Base-by-base conservation (phyloP, 148 eudicot species). In the Chenopodium berlandieri region DNA sequence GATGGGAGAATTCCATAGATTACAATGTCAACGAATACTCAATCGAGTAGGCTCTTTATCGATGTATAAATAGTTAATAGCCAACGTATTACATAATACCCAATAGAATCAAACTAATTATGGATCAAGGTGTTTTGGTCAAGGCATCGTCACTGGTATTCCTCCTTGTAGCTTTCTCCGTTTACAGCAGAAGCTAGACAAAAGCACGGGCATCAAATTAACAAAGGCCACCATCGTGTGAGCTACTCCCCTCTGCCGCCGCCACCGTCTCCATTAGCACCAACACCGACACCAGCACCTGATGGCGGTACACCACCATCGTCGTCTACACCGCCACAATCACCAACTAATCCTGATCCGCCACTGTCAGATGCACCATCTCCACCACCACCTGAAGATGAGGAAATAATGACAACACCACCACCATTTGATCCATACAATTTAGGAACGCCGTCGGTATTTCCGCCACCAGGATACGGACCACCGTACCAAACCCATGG, bases 401-500 rank as follows among this genome's bases (percentile, higher is more conserved):
- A 66, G 11, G 71, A 66, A 66, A 1, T 66, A 66, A 17, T 66
- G 11, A 31, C 31, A 31, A 4, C 32, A 66, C 71, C 71, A 30
- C 71, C 71, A 66, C 71, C 71, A 11, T 37, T 5, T 34, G 37
- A 2, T 34, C 37, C 37, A 3, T 34, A 34, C 37, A 34, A 34
- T 34, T 4, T 34, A 0, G 37, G 37, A 34, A 0, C 37, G 6
- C 37, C 37, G 4, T 34, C 37, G 5, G 37, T 3, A 34, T 34
- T 3, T 34, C 37, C 4, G 4, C 5, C 37, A 3, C 37, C 37
- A 34, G 10, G 17, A 4, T 66, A 34, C 37, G 19, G 1, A 4
- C 81, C 82, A 17, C 79, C 82, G n/a, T 67, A 83, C 58, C 71
- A 79, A 20, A 22, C 72, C 11, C 82, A 73, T 30, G 82, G 77